Conservation (phyloP, 192 early-diverging fungal genomes). For the Gamsiella multidivaricata region DNA sequence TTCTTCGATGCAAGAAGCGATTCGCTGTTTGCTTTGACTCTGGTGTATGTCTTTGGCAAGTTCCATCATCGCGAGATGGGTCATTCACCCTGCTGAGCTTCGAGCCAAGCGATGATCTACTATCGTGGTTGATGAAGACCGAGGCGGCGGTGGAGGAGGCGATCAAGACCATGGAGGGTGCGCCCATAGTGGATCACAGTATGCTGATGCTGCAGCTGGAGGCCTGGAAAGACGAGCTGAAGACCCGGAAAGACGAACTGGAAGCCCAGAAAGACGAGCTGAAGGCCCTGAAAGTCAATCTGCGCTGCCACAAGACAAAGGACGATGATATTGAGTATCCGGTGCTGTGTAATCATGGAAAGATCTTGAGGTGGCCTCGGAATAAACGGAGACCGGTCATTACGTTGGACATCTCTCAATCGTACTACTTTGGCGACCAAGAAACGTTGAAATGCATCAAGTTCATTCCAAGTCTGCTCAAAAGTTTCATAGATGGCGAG, state of each 20-base stretch:
- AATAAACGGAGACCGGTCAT: not conserved
- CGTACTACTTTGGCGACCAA: conserved; percentile 5
- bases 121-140: not conserved
- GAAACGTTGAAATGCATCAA: conserved; percentile 6
- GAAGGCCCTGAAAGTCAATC: not conserved
- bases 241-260: not conserved
- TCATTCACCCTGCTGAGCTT: conserved; percentile 9
- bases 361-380: not conserved
- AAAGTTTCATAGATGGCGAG: not conserved
- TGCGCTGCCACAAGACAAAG: not conserved
- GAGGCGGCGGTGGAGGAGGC: not conserved
- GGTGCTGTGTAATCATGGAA: conserved; percentile 4
- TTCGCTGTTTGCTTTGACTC: conserved; percentile 4
- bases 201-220: no score
- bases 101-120: conserved; percentile 1
- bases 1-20: not conserved
- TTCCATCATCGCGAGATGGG: not conserved
- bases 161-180: not conserved
- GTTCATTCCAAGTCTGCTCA: conserved; percentile 3
- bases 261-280: not conserved
- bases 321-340: conserved; percentile 7
- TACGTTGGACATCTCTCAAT: not conserved
- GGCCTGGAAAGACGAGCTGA: not conserved
- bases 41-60: conserved; percentile 6
- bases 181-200: not conserved